Conservation (phyloP, 108 stramenopile species). For the Cyclotella atomus region DNA sequence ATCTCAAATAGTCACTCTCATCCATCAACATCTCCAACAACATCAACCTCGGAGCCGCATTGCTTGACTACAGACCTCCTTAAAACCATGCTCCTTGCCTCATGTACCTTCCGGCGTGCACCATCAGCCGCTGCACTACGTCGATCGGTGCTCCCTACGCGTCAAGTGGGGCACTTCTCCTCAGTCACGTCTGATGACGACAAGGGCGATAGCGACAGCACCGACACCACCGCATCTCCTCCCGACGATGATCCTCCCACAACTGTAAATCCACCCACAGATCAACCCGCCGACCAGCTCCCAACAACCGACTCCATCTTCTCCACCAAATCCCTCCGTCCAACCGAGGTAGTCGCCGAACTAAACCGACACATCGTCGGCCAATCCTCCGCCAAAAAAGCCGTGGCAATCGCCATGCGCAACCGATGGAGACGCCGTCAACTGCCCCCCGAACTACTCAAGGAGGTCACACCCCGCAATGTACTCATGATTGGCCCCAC, state of each 20-base stretch:
- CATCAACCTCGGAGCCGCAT: too few species aligned
- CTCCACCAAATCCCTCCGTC: slow-evolving; percentile 58
- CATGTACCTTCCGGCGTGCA: slow-evolving; percentile 36
- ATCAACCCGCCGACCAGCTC: slow-evolving; percentile 1
- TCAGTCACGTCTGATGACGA: slow-evolving; percentile 22
- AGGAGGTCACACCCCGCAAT: slow-evolving; percentile 98
- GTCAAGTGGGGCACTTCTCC: slow-evolving; percentile 9
- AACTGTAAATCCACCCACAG: neutral
- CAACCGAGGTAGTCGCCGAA: slow-evolving; percentile 79
- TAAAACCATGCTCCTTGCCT: slow-evolving; percentile 38
- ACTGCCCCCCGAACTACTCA: slow-evolving; percentile 84
- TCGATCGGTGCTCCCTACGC: neutral
- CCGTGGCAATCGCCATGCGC: slow-evolving; percentile 98
- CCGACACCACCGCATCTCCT: neutral
- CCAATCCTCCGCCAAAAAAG: slow-evolving; percentile 95
- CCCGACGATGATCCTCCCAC: neutral
- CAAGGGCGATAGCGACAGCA: slow-evolving; percentile 1
- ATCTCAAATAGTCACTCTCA: neutral
- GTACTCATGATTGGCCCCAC: slow-evolving; percentile 99
- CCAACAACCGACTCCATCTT: slow-evolving; percentile 14
- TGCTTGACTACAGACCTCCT: too few species aligned
- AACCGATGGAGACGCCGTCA: slow-evolving; percentile 98
- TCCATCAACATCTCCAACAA: neutral
- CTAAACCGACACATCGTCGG: slow-evolving; percentile 95
- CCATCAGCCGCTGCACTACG: slow-evolving; percentile 11